phyloP scores from a whole-genome alignment of 345 rosid species.

The Streptanthus diversifolius region DNA sequence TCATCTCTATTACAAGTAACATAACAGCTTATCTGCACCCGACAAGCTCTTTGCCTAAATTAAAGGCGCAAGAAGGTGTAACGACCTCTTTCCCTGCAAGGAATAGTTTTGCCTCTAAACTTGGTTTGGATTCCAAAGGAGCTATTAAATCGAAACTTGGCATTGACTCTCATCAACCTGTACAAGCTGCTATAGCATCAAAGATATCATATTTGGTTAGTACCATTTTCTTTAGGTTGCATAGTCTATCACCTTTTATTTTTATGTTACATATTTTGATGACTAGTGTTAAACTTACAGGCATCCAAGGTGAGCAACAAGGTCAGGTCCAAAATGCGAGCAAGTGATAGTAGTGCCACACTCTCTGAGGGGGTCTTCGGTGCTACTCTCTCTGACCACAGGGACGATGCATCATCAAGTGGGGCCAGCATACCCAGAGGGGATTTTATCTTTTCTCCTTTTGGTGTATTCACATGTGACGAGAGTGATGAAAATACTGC shows the following conservation, averaged over 20 bases:
- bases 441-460: conserved; percentile 50
- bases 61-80: conserved; percentile 44
- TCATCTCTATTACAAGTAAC: conserved; percentile 69
- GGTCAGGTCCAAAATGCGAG: conserved; percentile 68
- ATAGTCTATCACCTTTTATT: conserved; percentile 15
- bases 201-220: conserved; percentile 88
- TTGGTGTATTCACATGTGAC: conserved; percentile 59
- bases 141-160: conserved; percentile 67
- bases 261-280: conserved; percentile 24
- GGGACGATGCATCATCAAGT: conserved; percentile 77
- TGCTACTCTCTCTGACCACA: conserved; percentile 48
- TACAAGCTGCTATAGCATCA: conserved; percentile 80
- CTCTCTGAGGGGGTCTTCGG: conserved; percentile 61
- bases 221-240: conserved; percentile 11
- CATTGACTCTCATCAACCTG: conserved; percentile 82
- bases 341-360: conserved; percentile 43
- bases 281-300: conserved; percentile 42
- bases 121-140: conserved; percentile 29
- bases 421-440: conserved; percentile 90
- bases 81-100: conserved; percentile 43
- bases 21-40: conserved; percentile 47
- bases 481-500: conserved; percentile 70
- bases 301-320: conserved; percentile 82
- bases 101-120: conserved; percentile 50
- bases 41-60: conserved; percentile 28